phyloP scores from a whole-genome alignment of 257 asterid genomes.

The Solanum paucissectum region DNA sequence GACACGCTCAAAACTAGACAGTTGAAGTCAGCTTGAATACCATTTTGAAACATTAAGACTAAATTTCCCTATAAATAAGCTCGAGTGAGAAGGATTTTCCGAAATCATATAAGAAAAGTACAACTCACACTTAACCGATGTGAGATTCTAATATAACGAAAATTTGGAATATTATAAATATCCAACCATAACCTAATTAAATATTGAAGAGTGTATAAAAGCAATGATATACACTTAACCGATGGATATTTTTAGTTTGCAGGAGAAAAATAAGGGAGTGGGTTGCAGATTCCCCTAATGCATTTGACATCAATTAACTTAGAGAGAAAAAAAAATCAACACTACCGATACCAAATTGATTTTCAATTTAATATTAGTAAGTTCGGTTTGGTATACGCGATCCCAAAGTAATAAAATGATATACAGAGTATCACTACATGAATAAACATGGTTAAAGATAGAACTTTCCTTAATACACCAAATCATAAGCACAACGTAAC shows the following conservation, averaged over 20 bases:
- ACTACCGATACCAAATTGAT: not conserved
- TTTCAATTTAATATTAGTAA: not conserved
- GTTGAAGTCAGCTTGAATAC: not conserved
- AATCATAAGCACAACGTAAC: no score
- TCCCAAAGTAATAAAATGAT: not conserved
- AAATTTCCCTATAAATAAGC: not conserved
- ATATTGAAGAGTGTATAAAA: not conserved
- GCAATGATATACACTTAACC: not conserved
- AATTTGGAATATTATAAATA: not conserved
- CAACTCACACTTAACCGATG: not conserved
- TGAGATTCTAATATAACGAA: not conserved
- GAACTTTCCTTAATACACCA: no score
- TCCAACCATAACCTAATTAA: not conserved
- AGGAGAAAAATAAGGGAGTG: not conserved
- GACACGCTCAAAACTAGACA: not conserved
- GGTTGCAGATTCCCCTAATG: not conserved
- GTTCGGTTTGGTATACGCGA: not conserved
- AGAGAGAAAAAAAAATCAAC: not conserved
- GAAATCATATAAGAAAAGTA: not conserved
- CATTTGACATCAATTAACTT: not conserved
- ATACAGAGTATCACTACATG: no score
- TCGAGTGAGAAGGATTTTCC: not conserved
- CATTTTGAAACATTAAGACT: not conserved
- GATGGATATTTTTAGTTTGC: not conserved
- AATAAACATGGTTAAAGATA: no score